Evolutionary conservation across 2,329 filamentous ascomycete species (phyloP).

Genomic region (Byssochlamys sp.): DNA sequence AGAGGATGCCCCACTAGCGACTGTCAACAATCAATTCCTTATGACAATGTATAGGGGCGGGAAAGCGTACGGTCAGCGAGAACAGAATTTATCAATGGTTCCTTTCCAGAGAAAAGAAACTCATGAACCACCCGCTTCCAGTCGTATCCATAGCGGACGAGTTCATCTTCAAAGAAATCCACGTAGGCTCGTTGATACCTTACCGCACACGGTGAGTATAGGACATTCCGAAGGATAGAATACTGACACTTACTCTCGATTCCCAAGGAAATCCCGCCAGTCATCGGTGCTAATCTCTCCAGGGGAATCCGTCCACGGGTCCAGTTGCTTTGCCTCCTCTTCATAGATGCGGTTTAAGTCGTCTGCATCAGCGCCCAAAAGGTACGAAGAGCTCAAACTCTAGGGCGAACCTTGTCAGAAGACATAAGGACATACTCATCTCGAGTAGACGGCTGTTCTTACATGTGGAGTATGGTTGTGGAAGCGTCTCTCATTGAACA

Average conservation of each 20-base stretch:
- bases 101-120: constrained; percentile 58
- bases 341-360: constrained; percentile 78
- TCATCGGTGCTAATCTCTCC: constrained; percentile 73
- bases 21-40: constrained; percentile 18
- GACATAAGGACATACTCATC: neutral
- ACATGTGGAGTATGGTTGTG: constrained; percentile 77
- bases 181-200: constrained; percentile 81
- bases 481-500: constrained; percentile 64
- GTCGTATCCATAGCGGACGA: constrained; percentile 68
- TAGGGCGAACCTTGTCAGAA: constrained; percentile 17
- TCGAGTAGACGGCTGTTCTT: constrained; percentile 14
- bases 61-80: constrained; percentile 61
- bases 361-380: constrained; percentile 64
- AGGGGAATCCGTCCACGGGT: constrained; percentile 74
- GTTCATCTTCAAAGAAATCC: constrained; percentile 89
- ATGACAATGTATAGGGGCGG: neutral
- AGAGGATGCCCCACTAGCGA: constrained; percentile 70
- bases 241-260: constrained; percentile 46
- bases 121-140: constrained; percentile 70
- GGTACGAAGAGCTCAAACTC: constrained; percentile 73
- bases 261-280: constrained; percentile 76
- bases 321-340: constrained; percentile 58
- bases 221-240: neutral
- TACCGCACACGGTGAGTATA: neutral
- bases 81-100: constrained; percentile 71